Evolutionary conservation across 768 basidiomycete genomes (phyloP), one percentile per base, ranked within the genome.

Genomic region (Leccinum boreale): DNA sequence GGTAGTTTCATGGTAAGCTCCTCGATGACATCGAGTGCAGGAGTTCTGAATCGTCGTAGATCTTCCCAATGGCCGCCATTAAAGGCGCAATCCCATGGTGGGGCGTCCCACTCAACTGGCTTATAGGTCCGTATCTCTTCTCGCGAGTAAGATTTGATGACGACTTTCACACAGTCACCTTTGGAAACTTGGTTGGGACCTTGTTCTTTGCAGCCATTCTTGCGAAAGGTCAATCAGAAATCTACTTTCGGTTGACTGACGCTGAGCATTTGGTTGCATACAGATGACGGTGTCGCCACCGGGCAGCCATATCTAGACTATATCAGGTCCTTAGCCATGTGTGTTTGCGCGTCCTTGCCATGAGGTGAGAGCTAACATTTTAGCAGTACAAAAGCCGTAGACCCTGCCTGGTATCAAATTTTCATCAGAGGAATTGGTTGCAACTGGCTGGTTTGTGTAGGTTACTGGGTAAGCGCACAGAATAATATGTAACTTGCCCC

Each of bases 391-490:
- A 90, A 89, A 66, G 87, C 87, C 0, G 72, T 72, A 2, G 81
- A 83, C 12, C 88, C 88, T 2, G 69, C 78, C 28, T 90, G 87
- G 87, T 76, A 88, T 67, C 83, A 90, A 66, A 86, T 90, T 36
- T 84, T 90, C 71, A 71, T 90, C n/a, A 77, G 87, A 15, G 88
- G 87, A 0, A 86, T 90, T 60, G 88, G 81, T 5, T 90, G 88
- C 62, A 90, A 90, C 62, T 90, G 86, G 86, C 76, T 90, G 1
- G 88, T 90, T 36, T 86, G 79, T 59, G 72, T 89, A 4, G 88
- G 86, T 2, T 74, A 89, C 55, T 90, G 88, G 86, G 88, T 87
- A 57, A 28, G 85, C 71, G 17, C 26, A 45, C 9, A n/a, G 24
- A 14, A 33, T 3, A 52, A 29, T 47, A 5, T 33, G 7, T n/a